Percentiles rank a stretch among this genome's conserved stretches.
These are phyloP conservation scores for Solanum lignicaule DNA, from an alignment of 257 asterid genomes.

Conservation along the genomic window DNA sequence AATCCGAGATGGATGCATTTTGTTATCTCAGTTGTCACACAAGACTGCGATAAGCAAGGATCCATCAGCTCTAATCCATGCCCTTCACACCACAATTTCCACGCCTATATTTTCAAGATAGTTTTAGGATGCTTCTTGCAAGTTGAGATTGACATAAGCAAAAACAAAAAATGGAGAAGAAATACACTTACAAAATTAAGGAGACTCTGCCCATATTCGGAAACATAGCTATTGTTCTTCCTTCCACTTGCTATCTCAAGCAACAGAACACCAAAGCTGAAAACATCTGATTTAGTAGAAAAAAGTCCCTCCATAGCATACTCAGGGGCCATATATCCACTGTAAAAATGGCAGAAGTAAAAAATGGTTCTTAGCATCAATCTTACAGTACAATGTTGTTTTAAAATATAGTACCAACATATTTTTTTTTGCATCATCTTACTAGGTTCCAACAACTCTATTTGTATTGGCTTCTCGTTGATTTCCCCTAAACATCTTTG, in stretches of 20 bases:
- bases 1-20: background rate
- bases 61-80: background rate
- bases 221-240: background rate
- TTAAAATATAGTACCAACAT: background rate
- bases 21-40: background rate
- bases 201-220: background rate
- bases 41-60: background rate
- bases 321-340: background rate
- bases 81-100: background rate
- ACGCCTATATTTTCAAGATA: background rate
- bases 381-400: background rate
- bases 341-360: background rate
- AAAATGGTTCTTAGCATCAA: background rate
- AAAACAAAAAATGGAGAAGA: background rate
- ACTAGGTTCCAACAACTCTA: conserved; percentile 7
- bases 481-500: background rate
- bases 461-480: background rate
- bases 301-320: conserved; percentile 3
- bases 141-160: background rate
- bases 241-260: background rate
- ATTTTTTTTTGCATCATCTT: background rate
- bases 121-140: background rate
- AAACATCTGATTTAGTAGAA: background rate
- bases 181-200: background rate
- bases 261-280: no score